Conservation (phyloP, 352 stramenopile species). For the Globisporangium ultimum region DNA sequence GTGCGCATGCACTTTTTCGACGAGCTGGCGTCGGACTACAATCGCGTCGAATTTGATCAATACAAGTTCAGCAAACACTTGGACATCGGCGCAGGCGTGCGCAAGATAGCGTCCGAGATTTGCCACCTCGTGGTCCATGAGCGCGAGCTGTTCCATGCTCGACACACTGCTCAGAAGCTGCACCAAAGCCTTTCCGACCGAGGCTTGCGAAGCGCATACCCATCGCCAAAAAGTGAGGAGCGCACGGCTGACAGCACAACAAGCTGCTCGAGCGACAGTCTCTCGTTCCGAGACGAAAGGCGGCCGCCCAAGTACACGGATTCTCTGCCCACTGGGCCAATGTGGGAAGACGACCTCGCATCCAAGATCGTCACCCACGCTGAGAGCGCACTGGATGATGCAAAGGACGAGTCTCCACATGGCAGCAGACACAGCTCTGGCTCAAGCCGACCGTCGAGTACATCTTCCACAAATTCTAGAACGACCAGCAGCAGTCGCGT, state of each 20-base stretch:
- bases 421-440: constrained; percentile 1
- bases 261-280: constrained; percentile 1
- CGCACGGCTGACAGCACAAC: background rate
- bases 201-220: constrained; percentile 35
- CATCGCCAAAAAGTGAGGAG: constrained; percentile 13
- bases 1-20: constrained; percentile 41
- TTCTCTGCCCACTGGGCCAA: constrained; percentile 12
- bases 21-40: constrained; percentile 54
- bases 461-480: background rate
- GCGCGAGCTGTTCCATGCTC: constrained; percentile 38
- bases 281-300: constrained; percentile 15
- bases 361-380: constrained; percentile 46
- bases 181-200: constrained; percentile 52
- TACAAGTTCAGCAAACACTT: constrained; percentile 74
- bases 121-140: constrained; percentile 46
- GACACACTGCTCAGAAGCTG: constrained; percentile 44
- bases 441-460: background rate
- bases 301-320: constrained; percentile 38
- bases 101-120: constrained; percentile 57
- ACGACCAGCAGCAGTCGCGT: background rate
- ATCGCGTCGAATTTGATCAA: constrained; percentile 69
- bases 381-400: constrained; percentile 21
- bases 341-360: constrained; percentile 28
- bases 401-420: background rate
- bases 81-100: constrained; percentile 58